Conservation (phyloP, 1,139 yeast genomes). For the Nadsonia commutata region DNA sequence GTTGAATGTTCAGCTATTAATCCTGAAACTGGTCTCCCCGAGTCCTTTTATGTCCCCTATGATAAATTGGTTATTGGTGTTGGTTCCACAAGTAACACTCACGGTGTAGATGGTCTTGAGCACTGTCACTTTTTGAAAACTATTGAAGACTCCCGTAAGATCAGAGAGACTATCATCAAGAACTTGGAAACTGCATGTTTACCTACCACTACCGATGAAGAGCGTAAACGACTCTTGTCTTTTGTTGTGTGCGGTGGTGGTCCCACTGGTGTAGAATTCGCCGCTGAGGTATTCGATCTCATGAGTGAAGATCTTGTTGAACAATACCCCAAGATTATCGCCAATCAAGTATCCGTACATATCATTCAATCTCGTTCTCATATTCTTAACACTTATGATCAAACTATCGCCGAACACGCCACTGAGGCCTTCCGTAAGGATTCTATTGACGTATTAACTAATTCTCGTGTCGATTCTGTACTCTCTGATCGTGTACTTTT, state of each 20-base stretch:
- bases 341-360: slow-evolving; percentile 48
- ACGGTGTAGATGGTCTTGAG: slow-evolving; percentile 50
- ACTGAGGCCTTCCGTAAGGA: slow-evolving; percentile 44
- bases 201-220: slow-evolving; percentile 45
- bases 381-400: slow-evolving; percentile 49
- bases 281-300: slow-evolving; percentile 48
- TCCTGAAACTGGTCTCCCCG: slow-evolving; percentile 24
- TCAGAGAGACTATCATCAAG: slow-evolving; percentile 38
- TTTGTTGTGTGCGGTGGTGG: slow-evolving; percentile 62
- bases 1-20: slow-evolving; percentile 35
- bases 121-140: slow-evolving; percentile 44
- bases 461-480: slow-evolving; percentile 44
- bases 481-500: slow-evolving; percentile 39
- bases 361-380: slow-evolving; percentile 51
- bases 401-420: slow-evolving; percentile 45
- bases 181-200: slow-evolving; percentile 44
- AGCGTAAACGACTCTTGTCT: slow-evolving; percentile 40
- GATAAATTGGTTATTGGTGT: slow-evolving; percentile 51
- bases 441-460: slow-evolving; percentile 40
- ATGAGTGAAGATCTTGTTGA: slow-evolving; percentile 43
- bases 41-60: slow-evolving; percentile 41
- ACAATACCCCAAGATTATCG: slow-evolving; percentile 38
- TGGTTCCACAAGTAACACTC: slow-evolving; percentile 50
- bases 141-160: slow-evolving; percentile 46
- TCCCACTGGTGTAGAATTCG: slow-evolving; percentile 58